phyloP scores from a whole-genome alignment of 208 protist genomes.

The Leishmania amazonensis region DNA sequence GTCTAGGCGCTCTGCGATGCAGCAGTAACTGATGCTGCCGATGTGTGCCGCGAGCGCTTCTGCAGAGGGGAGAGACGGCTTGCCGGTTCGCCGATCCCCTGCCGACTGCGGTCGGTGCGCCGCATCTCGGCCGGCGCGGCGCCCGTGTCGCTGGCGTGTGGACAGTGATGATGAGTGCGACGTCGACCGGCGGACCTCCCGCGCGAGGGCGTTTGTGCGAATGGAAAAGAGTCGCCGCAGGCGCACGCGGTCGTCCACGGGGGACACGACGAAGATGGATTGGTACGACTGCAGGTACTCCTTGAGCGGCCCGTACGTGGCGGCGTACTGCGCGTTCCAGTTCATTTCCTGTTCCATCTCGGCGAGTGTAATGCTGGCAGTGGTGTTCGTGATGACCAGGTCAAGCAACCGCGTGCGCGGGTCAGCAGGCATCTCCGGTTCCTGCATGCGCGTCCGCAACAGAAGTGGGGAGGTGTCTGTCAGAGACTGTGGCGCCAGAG shows the following conservation, averaged over 20 bases:
- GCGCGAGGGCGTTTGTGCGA: conserved; percentile 11
- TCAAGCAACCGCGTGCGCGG: conserved; percentile 58
- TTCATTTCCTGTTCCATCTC: conserved; percentile 46
- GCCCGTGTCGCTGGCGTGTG: conserved; percentile 11
- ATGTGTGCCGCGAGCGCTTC: conserved; percentile 51
- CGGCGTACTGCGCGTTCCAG: conserved; percentile 50
- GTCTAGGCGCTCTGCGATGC: conserved; percentile 49
- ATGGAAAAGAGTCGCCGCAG: conserved; percentile 40
- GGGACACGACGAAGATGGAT: conserved; percentile 78
- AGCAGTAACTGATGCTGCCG: conserved; percentile 69
- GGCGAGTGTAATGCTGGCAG: conserved; percentile 46
- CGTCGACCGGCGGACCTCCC: conserved; percentile 5
- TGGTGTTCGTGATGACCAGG: conserved; percentile 56
- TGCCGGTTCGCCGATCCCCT: conserved; percentile 20
- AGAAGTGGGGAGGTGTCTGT: not conserved
- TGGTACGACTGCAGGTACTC: conserved; percentile 80
- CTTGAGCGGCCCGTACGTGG: conserved; percentile 49
- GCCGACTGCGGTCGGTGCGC: conserved; percentile 9
- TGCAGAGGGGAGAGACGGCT: conserved; percentile 29
- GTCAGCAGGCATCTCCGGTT: conserved; percentile 34
- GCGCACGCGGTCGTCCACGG: conserved; percentile 63
- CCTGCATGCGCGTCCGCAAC: conserved; percentile 19
- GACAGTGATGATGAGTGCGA: conserved; percentile 1
- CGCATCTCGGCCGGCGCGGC: not conserved
- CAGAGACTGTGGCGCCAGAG: not conserved